These are phyloP conservation scores for Musa balbisiana DNA, from an alignment of 202 grass and related monocot genomes.

Conservation along the genomic window DNA sequence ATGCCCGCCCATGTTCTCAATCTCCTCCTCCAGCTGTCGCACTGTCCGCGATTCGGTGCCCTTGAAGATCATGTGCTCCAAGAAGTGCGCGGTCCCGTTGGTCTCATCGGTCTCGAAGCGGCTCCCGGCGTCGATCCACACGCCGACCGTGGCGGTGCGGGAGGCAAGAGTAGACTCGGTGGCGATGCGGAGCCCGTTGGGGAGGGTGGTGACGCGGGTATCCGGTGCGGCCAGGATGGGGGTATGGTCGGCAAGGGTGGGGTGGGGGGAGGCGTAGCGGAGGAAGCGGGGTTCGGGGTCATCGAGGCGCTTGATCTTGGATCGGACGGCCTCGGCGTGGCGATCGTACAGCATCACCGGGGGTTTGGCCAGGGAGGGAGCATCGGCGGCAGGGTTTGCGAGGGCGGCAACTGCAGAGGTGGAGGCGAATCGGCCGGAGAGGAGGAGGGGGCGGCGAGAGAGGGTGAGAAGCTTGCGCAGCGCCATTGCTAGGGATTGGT, in stretches of 20 bases:
- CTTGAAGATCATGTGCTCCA: conserved; percentile 99
- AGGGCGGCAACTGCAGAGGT: conserved; percentile 41
- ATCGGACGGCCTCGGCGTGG: conserved; percentile 54
- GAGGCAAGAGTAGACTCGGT: conserved; percentile 69
- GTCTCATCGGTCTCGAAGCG: conserved; percentile 62
- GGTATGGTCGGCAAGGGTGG: conserved; percentile 61
- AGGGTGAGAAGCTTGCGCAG: conserved; percentile 46
- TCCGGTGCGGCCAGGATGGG: conserved; percentile 59
- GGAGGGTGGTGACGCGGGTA: conserved; percentile 71
- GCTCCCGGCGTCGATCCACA: conserved; percentile 93
- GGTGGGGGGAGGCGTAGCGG: conserved; percentile 72
- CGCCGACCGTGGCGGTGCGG: conserved; percentile 72
- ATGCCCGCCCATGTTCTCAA: conserved; percentile 91
- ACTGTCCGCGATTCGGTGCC: conserved; percentile 53
- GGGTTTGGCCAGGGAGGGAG: conserved; percentile 25
- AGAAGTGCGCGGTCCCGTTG: conserved; percentile 73
- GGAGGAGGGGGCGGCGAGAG: conserved; percentile 30
- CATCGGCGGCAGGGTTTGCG: conserved; percentile 16
- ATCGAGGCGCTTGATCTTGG: conserved; percentile 58
- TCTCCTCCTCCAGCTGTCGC: conserved; percentile 74
- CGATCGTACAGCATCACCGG: conserved; percentile 68
- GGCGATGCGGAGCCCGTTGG: conserved; percentile 74
- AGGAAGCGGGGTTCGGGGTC: conserved; percentile 85
- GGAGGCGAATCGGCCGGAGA: conserved; percentile 21
- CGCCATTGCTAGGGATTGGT: conserved; percentile 33